A percentile compares a stretch with the other conserved stretches of the same genome.
These are phyloP conservation scores for Terfezia claveryi DNA, from an alignment of 495 filamentous ascomycete species.

Conservation along the genomic window DNA sequence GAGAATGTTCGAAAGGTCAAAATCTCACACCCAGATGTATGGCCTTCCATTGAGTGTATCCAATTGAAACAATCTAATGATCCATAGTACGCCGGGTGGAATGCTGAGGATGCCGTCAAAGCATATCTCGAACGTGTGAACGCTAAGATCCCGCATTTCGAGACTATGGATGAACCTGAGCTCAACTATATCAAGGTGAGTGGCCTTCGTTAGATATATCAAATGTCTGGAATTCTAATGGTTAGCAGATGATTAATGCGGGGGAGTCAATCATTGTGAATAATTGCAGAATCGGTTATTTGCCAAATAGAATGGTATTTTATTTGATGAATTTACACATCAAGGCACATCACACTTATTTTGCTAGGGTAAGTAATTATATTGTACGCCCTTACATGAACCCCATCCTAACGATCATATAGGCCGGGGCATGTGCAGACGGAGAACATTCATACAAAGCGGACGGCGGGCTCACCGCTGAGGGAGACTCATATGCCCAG, in stretches of 20 bases:
- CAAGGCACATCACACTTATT: slow-evolving; percentile 81
- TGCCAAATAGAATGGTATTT: slow-evolving; percentile 90
- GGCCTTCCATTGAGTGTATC: slow-evolving; percentile 8
- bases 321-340: slow-evolving; percentile 95
- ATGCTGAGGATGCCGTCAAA: slow-evolving; percentile 69
- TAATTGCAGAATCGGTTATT: slow-evolving; percentile 65
- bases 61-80: neutral
- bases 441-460: slow-evolving; percentile 77
- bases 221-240: slow-evolving; percentile 8
- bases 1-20: slow-evolving; percentile 96
- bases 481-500: slow-evolving; percentile 65
- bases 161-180: slow-evolving; percentile 85
- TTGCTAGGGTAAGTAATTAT: slow-evolving; percentile 51
- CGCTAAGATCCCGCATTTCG: slow-evolving; percentile 80
- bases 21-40: slow-evolving; percentile 88
- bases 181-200: slow-evolving; percentile 78
- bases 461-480: slow-evolving; percentile 59
- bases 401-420: slow-evolving; percentile 1
- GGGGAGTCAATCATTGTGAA: slow-evolving; percentile 83
- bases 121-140: slow-evolving; percentile 78
- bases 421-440: slow-evolving; percentile 9
- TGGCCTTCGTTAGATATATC: neutral
- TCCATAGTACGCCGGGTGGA: slow-evolving; percentile 63
- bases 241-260: slow-evolving; percentile 75
- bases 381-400: neutral